A percentile compares a stretch with the other conserved stretches of the same genome.
These are phyloP conservation scores for Candida ascalaphidarum DNA, from an alignment of 805 yeast species.

Conservation along the genomic window DNA sequence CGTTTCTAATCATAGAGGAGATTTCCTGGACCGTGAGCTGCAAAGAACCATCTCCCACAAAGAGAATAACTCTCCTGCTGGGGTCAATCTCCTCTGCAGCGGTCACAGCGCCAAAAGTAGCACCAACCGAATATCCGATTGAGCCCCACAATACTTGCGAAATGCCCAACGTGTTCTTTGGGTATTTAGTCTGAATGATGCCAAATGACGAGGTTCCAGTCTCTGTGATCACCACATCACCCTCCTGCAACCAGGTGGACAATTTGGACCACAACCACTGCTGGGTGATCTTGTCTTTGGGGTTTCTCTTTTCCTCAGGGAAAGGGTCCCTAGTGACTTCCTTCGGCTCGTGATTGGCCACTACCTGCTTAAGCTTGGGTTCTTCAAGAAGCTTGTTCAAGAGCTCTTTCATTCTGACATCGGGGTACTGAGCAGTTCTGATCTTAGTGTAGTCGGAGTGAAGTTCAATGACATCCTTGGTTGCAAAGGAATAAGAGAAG, in stretches of 20 bases:
- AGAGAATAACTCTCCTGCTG: conserved; percentile 25
- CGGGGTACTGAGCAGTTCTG: conserved; percentile 8
- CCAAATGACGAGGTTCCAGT: conserved; percentile 22
- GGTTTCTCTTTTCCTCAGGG: conserved; percentile 2
- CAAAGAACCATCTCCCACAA: conserved; percentile 36
- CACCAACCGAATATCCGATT: conserved; percentile 19
- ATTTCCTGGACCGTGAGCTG: conserved; percentile 34
- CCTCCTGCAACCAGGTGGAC: conserved; percentile 16
- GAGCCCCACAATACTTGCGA: conserved; percentile 21
- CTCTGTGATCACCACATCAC: conserved; percentile 19
- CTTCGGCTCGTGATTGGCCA: conserved; percentile 6
- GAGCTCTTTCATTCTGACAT: conserved; percentile 12
- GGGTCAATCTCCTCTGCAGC: conserved; percentile 18
- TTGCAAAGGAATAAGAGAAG: conserved; percentile 11
- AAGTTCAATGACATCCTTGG: conserved; percentile 14
- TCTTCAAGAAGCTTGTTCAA: conserved; percentile 5
- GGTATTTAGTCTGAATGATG: conserved; percentile 16
- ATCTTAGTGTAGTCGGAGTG: conserved; percentile 14
- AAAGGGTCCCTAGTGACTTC: conserved; percentile 8
- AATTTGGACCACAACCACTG: conserved; percentile 17
- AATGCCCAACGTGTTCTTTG: conserved; percentile 14
- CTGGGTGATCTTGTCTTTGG: conserved; percentile 9
- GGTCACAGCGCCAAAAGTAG: conserved; percentile 20
- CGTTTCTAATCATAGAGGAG: conserved; percentile 27
- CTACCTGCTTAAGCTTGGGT: conserved; percentile 2